Evolutionary conservation across 805 yeast species (phyloP), one percentile per base, ranked within the genome.

Genomic region (Henningerozyma blattae): DNA sequence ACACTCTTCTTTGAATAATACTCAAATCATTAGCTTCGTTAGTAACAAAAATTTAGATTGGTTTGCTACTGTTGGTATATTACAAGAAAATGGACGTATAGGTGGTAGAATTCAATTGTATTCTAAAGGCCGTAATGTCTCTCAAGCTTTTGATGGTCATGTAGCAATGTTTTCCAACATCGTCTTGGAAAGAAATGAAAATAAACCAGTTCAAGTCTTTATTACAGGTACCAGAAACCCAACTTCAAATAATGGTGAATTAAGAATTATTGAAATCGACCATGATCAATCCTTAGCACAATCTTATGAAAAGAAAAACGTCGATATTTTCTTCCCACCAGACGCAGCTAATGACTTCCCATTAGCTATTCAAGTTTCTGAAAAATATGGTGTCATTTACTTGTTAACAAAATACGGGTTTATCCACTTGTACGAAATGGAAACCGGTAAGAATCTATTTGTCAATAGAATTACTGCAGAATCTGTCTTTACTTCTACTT

Each of bases 271-370:
- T 45, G 98, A 93, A 65, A 91, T 93, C 50, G 99, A 91, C 58
- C 97, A 91, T 56, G 83, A 77, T 47, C 81, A 80, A 15, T 72
- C 74, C 28, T 72, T 78, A 48, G 94, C 96, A n/a, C 65, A 68
- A 16, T 47, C 49, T 30, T 91, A 81, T 65, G 71, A 73, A 40
- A 91, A 93, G 70, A 86, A 86, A 59, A 74, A 83, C 30, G 91
- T 83, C 32, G 97, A 89, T 49, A 77, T 91, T 41, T 91, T 82
- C 62, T 86, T 89, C 72, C 98, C 98, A 24, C 87, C 94, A 18
- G 98, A 93, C 63, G 94, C 95, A 31, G 68, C 82, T 27, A 82
- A 81, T 56, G 99, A 91, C 62, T 91, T 91, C 77, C 99, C 99
- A 40, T 86, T 91, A 45, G 73, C 94, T 34, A 72, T 87, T 41